A percentile compares a stretch with the other conserved stretches of the same genome.
Evolutionary conservation across 768 basidiomycete species (phyloP).

Genomic region (Fistulinella prunicolor): DNA sequence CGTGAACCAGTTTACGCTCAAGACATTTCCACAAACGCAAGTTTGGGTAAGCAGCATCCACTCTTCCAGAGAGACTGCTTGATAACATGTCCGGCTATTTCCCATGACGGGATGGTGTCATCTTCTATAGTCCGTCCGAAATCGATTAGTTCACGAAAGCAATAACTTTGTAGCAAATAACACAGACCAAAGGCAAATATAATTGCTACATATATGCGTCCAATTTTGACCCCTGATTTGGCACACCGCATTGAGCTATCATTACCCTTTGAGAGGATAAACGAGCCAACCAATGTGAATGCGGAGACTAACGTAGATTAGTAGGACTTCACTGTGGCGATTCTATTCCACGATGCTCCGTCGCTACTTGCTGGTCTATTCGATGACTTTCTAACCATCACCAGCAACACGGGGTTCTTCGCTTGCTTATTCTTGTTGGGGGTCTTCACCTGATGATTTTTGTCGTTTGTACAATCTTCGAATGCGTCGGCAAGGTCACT

Average conservation of each 20-base stretch:
- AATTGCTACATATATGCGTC: constrained; percentile 42
- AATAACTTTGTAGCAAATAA: constrained; percentile 20
- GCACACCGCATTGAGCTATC: neutral
- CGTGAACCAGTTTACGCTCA: constrained; percentile 55
- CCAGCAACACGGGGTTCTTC: constrained; percentile 10
- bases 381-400: constrained; percentile 28
- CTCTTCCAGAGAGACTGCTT: constrained; percentile 1
- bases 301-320: constrained; percentile 3
- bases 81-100: constrained; percentile 4
- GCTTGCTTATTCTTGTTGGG: constrained; percentile 20
- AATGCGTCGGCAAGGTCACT: constrained; percentile 21
- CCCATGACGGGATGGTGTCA: constrained; percentile 45
- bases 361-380: constrained; percentile 24
- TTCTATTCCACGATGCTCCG: constrained; percentile 59
- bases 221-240: constrained; percentile 1
- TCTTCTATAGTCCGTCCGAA: constrained; percentile 27
- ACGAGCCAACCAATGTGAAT: constrained; percentile 2
- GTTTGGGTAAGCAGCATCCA: constrained; percentile 21
- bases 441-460: constrained; percentile 22
- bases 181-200: constrained; percentile 31
- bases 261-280: neutral
- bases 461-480: constrained; percentile 26
- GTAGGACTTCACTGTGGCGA: constrained; percentile 20
- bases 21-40: constrained; percentile 35
- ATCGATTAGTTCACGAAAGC: constrained; percentile 22